Evolutionary conservation across 2,329 filamentous ascomycete genomes (phyloP).

Genomic region (Scedosporium boydii): DNA sequence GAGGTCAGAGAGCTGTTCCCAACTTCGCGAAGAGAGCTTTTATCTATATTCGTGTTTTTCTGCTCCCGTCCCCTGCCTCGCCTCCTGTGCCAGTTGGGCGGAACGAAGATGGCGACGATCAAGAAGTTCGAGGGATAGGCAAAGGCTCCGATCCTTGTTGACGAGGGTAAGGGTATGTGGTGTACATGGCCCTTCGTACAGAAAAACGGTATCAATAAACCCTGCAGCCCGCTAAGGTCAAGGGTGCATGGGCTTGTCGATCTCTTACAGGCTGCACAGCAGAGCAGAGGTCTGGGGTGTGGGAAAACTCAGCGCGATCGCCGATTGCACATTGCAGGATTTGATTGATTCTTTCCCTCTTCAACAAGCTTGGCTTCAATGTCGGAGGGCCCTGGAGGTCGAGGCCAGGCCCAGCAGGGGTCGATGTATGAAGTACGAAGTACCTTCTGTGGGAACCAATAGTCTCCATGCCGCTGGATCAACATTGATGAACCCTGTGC

Average conservation of each 20-base stretch:
- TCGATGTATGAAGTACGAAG: too few species aligned
- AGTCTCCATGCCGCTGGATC: too few species aligned
- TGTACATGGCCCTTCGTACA: too few species aligned
- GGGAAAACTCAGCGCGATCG: not conserved
- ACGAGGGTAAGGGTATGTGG: too few species aligned
- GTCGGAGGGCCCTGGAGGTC: too few species aligned
- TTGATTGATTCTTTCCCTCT: too few species aligned
- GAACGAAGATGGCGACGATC: not conserved
- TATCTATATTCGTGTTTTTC: not conserved
- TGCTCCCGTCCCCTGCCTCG: not conserved
- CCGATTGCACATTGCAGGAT: not conserved
- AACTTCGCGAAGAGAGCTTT: not conserved
- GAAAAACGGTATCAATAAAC: not conserved
- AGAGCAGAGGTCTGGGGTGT: not conserved
- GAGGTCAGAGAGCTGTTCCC: conserved; percentile 9
- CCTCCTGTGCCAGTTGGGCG: not conserved
- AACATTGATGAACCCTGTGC: too few species aligned
- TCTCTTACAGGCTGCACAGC: not conserved
- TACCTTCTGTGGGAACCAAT: too few species aligned
- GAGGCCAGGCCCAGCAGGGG: too few species aligned
- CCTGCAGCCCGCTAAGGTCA: not conserved
- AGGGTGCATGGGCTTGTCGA: not conserved
- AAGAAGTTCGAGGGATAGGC: not conserved
- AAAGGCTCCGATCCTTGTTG: too few species aligned
- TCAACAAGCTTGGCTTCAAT: too few species aligned